Evolutionary conservation across 306 rosid species (phyloP), one percentile per base, ranked within the genome.

Genomic region (Betula pendula): DNA sequence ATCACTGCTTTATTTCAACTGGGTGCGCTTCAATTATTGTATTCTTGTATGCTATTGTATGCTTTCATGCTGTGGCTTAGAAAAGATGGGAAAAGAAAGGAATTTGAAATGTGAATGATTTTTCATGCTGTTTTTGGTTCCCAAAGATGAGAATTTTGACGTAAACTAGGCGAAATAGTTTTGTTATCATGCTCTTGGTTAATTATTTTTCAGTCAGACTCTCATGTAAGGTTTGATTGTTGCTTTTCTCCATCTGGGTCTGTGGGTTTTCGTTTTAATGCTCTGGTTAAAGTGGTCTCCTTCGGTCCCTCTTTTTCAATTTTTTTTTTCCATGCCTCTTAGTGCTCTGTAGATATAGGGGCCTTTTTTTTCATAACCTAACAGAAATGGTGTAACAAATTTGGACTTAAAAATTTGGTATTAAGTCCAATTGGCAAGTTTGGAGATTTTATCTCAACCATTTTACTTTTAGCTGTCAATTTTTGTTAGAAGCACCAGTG

Each of bases 401-500:
- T 24, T 56, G 55, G 55, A 3, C 14, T 12, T 47, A 3, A 45
- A 11, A 45, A 10, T 56, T 56, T 6, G 16, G 24, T 1, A 3
- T 22, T 17, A 47, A 73, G 67, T 70, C 24, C 80, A 70, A 47
- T 76, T 17, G 47, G 51, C 68, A 22, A 52, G 24, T 66, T 27
- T 42, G 45, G 58, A 27, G n/a, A 16, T 70, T 35, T 47, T 66
- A 38, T 71, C 66, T 72, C 42, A 63, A 45, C 72, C 68, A 59
- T 71, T 45, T 68, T 70, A 14, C 12, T 8, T 19, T 38, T 56
- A 56, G 40, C 17, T 65, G 53, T 25, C 55, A 60, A 55, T 71
- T 71, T 77, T 86, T 56, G 75, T 58, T 49, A 53, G 68, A 71
- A 74, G 70, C 15, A 12, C 49, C 51, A 48, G 55, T 52, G 66